Evolutionary conservation across 2,329 filamentous ascomycete species (phyloP), one percentile per base, ranked within the genome.

Genomic region (Trematosphaeria pertusa): DNA sequence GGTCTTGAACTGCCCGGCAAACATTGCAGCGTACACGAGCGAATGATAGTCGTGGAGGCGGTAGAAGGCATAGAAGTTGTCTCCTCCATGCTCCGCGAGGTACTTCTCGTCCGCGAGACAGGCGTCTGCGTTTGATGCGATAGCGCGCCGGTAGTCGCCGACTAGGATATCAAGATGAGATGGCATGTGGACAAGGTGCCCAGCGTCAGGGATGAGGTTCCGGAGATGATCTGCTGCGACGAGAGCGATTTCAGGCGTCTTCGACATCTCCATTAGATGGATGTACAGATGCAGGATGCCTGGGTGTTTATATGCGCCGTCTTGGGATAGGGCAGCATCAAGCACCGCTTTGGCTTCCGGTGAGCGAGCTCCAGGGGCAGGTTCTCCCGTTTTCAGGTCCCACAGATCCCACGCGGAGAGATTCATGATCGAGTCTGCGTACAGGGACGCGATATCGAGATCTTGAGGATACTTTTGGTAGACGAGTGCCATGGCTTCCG

Each of bases 51-150:
- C 78, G 64, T 93, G 89, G 38, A 82, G 81, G 11, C 88, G 81
- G 65, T 92, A 93, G 4, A 91, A 78, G 0, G 86, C 87, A 72
- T 92, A 93, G 65, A 92, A 91, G 64, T 88, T 88, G 50, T 83
- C 67, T 0, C 83, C 75, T 0, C 87, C 87, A 6, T 80, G 75
- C 4, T 78, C 74, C 0, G 73, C 69, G 2, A 89, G 75, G 60
- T 82, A 91, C 55, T 82, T 83, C 39, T 87, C 81, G 62, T 93
- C 88, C 1, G 87, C 87, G 0, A 71, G 61, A 37, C 88, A 85
- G 8, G 88, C 88, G 17, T 81, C 78, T 2, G 79, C 75, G 65
- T 92, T 92, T 3, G 85, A 86, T 1, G 75, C 73, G 40, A 91
- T 84, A 4, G 87, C 87, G 7, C 77, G 76, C 21, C 80, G 75